Percentiles rank a stretch among this genome's conserved stretches.
These are phyloP conservation scores for Colletotrichum camelliae DNA, from an alignment of 2,329 filamentous ascomycete genomes.

Conservation along the genomic window DNA sequence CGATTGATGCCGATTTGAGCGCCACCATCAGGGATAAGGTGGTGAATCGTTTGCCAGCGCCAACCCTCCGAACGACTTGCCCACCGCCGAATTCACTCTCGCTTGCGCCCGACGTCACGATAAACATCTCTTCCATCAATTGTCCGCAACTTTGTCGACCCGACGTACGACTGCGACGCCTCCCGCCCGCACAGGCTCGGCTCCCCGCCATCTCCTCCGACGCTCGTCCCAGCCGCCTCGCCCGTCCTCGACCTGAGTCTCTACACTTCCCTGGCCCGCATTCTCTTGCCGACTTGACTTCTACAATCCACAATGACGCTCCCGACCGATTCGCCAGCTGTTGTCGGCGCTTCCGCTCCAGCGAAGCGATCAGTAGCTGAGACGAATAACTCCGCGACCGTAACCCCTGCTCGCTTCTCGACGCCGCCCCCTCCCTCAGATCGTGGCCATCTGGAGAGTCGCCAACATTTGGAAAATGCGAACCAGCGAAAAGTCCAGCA, in stretches of 20 bases:
- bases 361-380: conserved; percentile 37
- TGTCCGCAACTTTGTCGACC: not conserved
- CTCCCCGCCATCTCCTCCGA: conserved; percentile 10
- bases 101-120: not conserved
- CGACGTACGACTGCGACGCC: not conserved
- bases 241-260: not conserved
- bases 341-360: conserved; percentile 28
- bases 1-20: conserved; percentile 7
- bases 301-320: conserved; percentile 36
- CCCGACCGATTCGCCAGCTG: conserved; percentile 30
- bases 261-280: conserved; percentile 17
- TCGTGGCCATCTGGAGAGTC: conserved; percentile 47
- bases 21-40: conserved; percentile 17
- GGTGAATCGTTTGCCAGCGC: conserved; percentile 14
- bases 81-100: not conserved
- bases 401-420: conserved; percentile 41
- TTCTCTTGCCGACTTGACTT: conserved; percentile 13
- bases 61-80: not conserved
- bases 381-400: conserved; percentile 36
- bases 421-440: conserved; percentile 52
- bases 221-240: conserved; percentile 2
- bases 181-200: not conserved
- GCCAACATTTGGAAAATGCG: conserved; percentile 41
- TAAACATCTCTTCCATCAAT: not conserved
- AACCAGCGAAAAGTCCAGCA: conserved; percentile 38